phyloP scores from a whole-genome alignment of 2,329 filamentous ascomycete species.

The Exophiala calicioides region DNA sequence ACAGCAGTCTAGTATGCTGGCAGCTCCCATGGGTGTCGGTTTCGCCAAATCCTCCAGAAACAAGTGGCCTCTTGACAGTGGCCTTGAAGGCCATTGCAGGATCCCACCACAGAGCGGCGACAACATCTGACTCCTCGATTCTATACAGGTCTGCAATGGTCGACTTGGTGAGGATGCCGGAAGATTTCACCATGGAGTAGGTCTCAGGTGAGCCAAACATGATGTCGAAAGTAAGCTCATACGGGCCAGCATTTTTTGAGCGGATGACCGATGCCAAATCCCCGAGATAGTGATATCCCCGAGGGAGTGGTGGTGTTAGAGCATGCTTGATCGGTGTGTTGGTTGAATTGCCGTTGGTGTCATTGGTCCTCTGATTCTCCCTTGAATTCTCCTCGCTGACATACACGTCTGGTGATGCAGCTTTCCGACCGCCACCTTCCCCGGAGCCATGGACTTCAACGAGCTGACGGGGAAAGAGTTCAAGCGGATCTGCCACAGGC shows the following conservation, averaged over 20 bases:
- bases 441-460: constrained; percentile 11
- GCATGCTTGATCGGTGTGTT: neutral
- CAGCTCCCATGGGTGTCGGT: constrained; percentile 43
- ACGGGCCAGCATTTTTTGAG: constrained; percentile 56
- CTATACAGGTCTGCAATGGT: constrained; percentile 34
- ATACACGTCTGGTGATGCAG: constrained; percentile 2
- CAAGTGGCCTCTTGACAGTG: constrained; percentile 43
- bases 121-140: constrained; percentile 32
- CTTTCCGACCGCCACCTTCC: constrained; percentile 6
- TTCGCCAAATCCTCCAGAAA: constrained; percentile 40
- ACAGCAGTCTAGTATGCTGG: constrained; percentile 41
- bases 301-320: constrained; percentile 8
- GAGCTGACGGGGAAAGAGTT: constrained; percentile 14
- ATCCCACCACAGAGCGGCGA: constrained; percentile 46
- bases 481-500: constrained; percentile 36
- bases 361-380: neutral
- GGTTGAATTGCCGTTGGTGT: constrained; percentile 1
- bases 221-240: constrained; percentile 55
- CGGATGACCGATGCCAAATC: constrained; percentile 48
- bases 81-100: constrained; percentile 52
- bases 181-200: constrained; percentile 41
- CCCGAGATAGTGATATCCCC: constrained; percentile 25
- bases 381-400: constrained; percentile 5
- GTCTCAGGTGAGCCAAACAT: constrained; percentile 45
- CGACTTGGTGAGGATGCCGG: constrained; percentile 38